Evolutionary conservation across 768 basidiomycete species (phyloP).

Genomic region (Lactifluus pinguis): DNA sequence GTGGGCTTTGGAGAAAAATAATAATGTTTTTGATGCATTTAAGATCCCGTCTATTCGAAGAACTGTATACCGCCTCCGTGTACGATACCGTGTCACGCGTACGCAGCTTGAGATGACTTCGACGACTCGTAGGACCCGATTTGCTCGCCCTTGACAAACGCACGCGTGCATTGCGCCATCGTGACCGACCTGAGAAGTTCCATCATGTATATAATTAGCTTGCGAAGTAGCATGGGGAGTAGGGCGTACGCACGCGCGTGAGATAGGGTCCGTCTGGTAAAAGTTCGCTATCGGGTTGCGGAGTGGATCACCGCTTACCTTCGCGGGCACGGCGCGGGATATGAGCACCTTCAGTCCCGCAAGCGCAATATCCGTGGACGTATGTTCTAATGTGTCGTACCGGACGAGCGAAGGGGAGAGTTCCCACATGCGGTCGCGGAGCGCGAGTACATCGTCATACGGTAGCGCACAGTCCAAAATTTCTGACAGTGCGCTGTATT

Average conservation of each 20-base stretch:
- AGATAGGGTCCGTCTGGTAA: slow-evolving; percentile 94
- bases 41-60: slow-evolving; percentile 12
- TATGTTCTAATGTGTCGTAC: slow-evolving; percentile 73
- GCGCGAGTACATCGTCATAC: slow-evolving; percentile 76
- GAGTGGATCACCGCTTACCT: slow-evolving; percentile 52
- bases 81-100: slow-evolving; percentile 28
- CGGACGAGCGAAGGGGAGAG: slow-evolving; percentile 84
- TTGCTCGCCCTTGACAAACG: slow-evolving; percentile 72
- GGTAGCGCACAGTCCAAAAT: slow-evolving; percentile 71
- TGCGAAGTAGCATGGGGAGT: neutral
- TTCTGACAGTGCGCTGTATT: slow-evolving; percentile 75
- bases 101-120: slow-evolving; percentile 36
- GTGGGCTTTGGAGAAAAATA: neutral
- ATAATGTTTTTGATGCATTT: neutral
- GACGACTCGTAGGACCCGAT: slow-evolving; percentile 44
- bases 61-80: neutral
- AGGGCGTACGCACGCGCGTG: slow-evolving; percentile 63
- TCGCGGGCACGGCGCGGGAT: slow-evolving; percentile 41
- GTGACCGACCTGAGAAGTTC: slow-evolving; percentile 62
- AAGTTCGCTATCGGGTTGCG: slow-evolving; percentile 84
- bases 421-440: slow-evolving; percentile 95
- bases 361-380: slow-evolving; percentile 62
- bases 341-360: slow-evolving; percentile 58
- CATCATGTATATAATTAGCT: neutral
- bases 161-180: slow-evolving; percentile 88